Conservation (phyloP, 768 basidiomycete species). For the Amanita exitialis region DNA sequence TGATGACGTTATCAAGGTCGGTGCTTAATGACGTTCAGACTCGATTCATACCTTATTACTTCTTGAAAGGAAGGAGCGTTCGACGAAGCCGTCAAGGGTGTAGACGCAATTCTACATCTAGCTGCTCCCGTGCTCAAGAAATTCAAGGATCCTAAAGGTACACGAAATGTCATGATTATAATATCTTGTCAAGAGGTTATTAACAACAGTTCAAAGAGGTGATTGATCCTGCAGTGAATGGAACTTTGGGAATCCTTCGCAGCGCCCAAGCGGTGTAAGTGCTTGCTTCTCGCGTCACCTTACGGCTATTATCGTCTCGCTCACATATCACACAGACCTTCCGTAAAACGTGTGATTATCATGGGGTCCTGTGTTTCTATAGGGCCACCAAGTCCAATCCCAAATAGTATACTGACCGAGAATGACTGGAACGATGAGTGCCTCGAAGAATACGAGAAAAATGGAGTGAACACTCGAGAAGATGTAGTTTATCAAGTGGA, state of each 20-base stretch:
- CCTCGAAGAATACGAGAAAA: slow-evolving; percentile 31
- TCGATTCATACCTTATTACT: neutral
- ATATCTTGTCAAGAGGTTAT: neutral
- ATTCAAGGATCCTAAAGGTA: slow-evolving; percentile 30
- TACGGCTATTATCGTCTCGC: too few species aligned
- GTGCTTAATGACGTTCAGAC: neutral
- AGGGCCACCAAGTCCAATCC: slow-evolving; percentile 12
- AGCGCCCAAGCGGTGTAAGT: slow-evolving; percentile 37
- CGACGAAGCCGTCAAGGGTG: slow-evolving; percentile 68
- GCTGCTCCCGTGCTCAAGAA: slow-evolving; percentile 51
- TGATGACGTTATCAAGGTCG: slow-evolving; percentile 45
- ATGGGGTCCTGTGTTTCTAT: slow-evolving; percentile 54
- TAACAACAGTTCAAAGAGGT: slow-evolving; percentile 29
- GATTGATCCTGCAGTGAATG: slow-evolving; percentile 21
- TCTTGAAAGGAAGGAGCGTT: slow-evolving; percentile 53
- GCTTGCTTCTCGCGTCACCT: too few species aligned
- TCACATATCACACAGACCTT: slow-evolving; percentile 6
- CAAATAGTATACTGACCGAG: slow-evolving; percentile 25
- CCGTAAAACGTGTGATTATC: slow-evolving; percentile 58
- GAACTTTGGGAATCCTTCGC: neutral
- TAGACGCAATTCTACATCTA: slow-evolving; percentile 62
- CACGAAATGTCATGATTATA: neutral
- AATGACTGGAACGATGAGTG: slow-evolving; percentile 54
- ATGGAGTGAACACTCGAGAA: slow-evolving; percentile 31
- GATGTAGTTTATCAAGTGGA: slow-evolving; percentile 43